Evolutionary conservation across 805 yeast genomes (phyloP).

Genomic region (Suhomyces vadensis): DNA sequence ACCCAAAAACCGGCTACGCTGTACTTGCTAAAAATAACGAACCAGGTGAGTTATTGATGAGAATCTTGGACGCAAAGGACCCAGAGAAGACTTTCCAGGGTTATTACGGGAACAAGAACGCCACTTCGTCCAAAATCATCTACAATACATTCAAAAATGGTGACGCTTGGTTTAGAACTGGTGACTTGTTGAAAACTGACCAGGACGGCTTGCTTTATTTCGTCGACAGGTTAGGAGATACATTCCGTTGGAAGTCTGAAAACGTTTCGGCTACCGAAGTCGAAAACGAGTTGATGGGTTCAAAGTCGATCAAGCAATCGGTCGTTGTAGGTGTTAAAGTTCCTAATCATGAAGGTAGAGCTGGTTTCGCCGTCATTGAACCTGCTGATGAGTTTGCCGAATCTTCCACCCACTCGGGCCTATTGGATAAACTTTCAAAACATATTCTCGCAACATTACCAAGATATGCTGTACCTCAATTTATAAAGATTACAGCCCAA

Average conservation of each 20-base stretch:
- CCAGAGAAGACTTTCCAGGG: constrained; percentile 86
- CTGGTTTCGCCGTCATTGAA: constrained; percentile 83
- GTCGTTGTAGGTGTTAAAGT: constrained; percentile 88
- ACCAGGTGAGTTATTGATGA: constrained; percentile 88
- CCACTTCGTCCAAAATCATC: constrained; percentile 74
- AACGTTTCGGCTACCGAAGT: constrained; percentile 93
- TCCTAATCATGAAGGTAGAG: constrained; percentile 90
- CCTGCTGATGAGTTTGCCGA: constrained; percentile 39
- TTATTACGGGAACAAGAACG: constrained; percentile 75
- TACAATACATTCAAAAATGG: constrained; percentile 77
- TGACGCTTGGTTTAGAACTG: constrained; percentile 89
- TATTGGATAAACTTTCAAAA: constrained; percentile 29
- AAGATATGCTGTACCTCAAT: constrained; percentile 81
- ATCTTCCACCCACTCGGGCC: constrained; percentile 34
- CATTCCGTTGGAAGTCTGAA: constrained; percentile 95
- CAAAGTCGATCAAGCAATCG: constrained; percentile 54
- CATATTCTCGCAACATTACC: constrained; percentile 55
- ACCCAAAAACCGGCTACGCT: constrained; percentile 64
- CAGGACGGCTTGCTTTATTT: constrained; percentile 71
- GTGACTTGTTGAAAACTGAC: constrained; percentile 77
- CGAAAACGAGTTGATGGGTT: constrained; percentile 66
- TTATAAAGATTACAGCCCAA: constrained; percentile 61
- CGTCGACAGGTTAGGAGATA: constrained; percentile 92
- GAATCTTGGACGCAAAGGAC: constrained; percentile 60
- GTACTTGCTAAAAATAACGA: constrained; percentile 54